Percentiles rank a stretch among this genome's conserved stretches.
These are phyloP conservation scores for Parachaetomium inaequale DNA, from an alignment of 495 filamentous ascomycete species.

Conservation along the genomic window DNA sequence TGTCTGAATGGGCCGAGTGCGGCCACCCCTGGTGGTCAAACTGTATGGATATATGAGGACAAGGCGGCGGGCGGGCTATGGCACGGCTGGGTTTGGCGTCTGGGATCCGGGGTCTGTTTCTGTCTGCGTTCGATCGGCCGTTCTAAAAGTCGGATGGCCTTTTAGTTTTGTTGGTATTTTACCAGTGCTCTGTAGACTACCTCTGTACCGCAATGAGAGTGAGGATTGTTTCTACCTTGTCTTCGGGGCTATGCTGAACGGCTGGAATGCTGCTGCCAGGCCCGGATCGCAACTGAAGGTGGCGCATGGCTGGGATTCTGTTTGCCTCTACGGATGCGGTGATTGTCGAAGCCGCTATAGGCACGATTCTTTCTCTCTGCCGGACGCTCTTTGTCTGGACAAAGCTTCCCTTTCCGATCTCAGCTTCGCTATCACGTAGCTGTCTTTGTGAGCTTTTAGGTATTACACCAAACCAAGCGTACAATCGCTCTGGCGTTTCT, in stretches of 20 bases:
- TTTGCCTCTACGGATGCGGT: conserved; percentile 2
- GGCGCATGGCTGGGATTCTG: not conserved
- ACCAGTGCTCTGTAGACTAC: not conserved
- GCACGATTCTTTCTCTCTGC: not conserved
- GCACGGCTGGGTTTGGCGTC: not conserved
- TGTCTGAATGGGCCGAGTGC: not conserved
- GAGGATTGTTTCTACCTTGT: not conserved
- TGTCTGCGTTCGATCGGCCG: not conserved
- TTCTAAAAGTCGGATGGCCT: not conserved
- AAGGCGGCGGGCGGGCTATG: not conserved
- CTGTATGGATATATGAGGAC: not conserved
- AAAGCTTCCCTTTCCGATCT: conserved; percentile 1
- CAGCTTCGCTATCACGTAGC: not conserved
- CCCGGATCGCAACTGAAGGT: too few species aligned
- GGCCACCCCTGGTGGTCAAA: not conserved
- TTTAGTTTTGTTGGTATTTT: not conserved
- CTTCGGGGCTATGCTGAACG: not conserved
- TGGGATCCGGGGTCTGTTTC: not conserved
- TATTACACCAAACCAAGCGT: not conserved
- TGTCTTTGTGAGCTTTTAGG: not conserved
- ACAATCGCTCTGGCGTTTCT: not conserved
- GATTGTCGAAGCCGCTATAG: not conserved
- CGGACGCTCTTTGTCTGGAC: conserved; percentile 10
- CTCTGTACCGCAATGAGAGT: not conserved
- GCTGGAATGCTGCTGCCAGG: not conserved